Conservation (phyloP, 306 rosid genomes). For the Luffa acutangula region DNA sequence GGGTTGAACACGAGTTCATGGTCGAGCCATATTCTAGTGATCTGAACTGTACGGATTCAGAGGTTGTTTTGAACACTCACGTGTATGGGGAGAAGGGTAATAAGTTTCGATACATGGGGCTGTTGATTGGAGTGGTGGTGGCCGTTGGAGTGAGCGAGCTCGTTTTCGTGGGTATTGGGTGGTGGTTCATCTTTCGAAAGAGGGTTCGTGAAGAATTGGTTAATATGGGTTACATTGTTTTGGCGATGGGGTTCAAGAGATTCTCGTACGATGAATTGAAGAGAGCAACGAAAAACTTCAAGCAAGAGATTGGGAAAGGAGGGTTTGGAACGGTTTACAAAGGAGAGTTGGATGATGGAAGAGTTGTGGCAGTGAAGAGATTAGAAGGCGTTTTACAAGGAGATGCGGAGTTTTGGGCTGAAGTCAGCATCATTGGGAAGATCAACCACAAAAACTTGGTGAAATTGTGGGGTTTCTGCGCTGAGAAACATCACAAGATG, state of each 20-base stretch:
- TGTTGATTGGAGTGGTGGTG: conserved; percentile 18
- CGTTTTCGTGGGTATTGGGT: conserved; percentile 18
- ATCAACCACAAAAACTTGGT: conserved; percentile 32
- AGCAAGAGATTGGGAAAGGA: conserved; percentile 24
- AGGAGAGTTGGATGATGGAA: conserved; percentile 25
- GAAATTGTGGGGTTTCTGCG: conserved; percentile 31
- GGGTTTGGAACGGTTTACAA: conserved; percentile 25
- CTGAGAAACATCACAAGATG: conserved; percentile 22
- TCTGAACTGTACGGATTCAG: conserved; percentile 13
- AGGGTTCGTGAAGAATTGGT: conserved; percentile 12
- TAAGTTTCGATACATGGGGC: conserved; percentile 3
- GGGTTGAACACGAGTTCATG: background rate
- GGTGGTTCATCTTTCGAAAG: conserved; percentile 23
- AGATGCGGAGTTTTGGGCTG: conserved; percentile 36
- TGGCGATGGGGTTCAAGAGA: conserved; percentile 23
- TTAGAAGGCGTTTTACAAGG: conserved; percentile 31
- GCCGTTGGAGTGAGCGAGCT: conserved; percentile 14
- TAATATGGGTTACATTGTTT: conserved; percentile 23
- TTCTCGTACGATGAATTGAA: conserved; percentile 19
- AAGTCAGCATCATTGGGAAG: conserved; percentile 32
- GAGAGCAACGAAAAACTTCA: conserved; percentile 21
- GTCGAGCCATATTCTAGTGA: background rate
- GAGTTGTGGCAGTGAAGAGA: conserved; percentile 32
- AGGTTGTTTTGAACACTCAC: conserved; percentile 1
- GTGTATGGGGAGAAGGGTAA: conserved; percentile 2